Evolutionary conservation across 2,329 filamentous ascomycete genomes (phyloP), one percentile per base, ranked within the genome.

Genomic region (Colletotrichum zoysiae): DNA sequence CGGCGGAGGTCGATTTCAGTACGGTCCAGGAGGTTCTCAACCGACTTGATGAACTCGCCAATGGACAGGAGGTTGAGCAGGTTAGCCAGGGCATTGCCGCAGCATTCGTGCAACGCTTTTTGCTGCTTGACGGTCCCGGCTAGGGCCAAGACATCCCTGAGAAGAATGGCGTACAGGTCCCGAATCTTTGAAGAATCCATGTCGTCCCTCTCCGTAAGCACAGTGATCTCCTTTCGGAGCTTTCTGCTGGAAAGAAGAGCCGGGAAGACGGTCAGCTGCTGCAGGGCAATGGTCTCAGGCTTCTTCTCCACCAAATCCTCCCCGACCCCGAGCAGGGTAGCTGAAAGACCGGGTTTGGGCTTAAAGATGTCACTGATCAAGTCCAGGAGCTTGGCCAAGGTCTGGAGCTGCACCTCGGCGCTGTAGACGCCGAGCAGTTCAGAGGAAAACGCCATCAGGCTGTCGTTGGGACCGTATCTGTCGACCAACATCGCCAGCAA

Each of bases 401-500:
- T 92, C 78, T 92, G 86, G 2, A 98, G 86, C 78, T 97, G 94
- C n/a, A 91, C 87, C 59, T 92, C 87, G 16, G 93, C 90, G 59
- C 88, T 86, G 78, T 97, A 96, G 46, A 89, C 86, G 71, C 90
- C 90, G 56, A 94, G 87, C 35, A 99, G 84, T 53, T 94, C 91
- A 3, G 89, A 88, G 70, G 93, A 87, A 80, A 98, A 95, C n/a
- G 88, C 88, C 50, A 91, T 84, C 48, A 96, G 89, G 75, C 88
- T 89, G 77, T 93, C 90, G 70, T 92, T 92, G n/a, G 90, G 87
- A 5, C 93, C 91, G 79, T 97, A 97, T 78, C 93, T 92, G 79
- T 98, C 94, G n/a, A 94, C 90, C 72, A 99, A 88, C 89, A 98
- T 95, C 69, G 93, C 92, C 60, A 97, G 83, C 18, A 99, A 88